phyloP scores from a whole-genome alignment of 495 filamentous ascomycete species.

The Trichoderma asperelloides region DNA sequence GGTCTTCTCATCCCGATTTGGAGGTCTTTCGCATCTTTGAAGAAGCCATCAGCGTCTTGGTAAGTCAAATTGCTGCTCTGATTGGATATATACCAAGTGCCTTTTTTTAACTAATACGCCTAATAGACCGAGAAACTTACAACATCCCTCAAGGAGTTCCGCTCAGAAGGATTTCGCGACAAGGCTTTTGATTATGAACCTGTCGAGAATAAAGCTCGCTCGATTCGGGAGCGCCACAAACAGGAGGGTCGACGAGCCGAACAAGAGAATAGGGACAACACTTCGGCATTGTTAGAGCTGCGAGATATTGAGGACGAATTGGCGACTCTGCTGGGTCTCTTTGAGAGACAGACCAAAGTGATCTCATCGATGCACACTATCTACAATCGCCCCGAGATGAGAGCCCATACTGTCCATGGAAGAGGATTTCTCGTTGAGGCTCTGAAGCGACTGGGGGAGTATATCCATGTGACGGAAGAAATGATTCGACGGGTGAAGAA shows the following conservation, averaged over 20 bases:
- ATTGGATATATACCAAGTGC: neutral
- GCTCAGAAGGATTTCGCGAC: conserved; percentile 36
- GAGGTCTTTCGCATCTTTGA: conserved; percentile 61
- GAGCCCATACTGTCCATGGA: conserved; percentile 27
- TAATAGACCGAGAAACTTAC: conserved; percentile 53
- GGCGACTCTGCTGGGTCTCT: conserved; percentile 46
- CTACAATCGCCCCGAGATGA: conserved; percentile 26
- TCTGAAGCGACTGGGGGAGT: conserved; percentile 44
- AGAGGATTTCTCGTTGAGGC: conserved; percentile 42
- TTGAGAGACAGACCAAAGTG: conserved; percentile 45
- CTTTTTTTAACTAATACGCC: conserved; percentile 6
- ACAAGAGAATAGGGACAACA: conserved; percentile 50
- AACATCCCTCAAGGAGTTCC: conserved; percentile 54
- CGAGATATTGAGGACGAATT: conserved; percentile 62
- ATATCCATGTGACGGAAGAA: conserved; percentile 45
- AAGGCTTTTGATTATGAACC: conserved; percentile 42
- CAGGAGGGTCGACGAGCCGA: conserved; percentile 43
- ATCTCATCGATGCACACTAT: conserved; percentile 40
- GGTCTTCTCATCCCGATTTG: conserved; percentile 48
- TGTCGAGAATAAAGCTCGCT: conserved; percentile 31
- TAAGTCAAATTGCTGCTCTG: conserved; percentile 17
- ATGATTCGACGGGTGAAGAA: conserved; percentile 47
- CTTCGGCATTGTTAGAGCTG: conserved; percentile 55
- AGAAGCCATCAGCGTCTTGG: conserved; percentile 56
- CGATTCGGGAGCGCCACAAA: conserved; percentile 41